phyloP scores from a whole-genome alignment of 495 filamentous ascomycete species.

The Cryomyces minteri region DNA sequence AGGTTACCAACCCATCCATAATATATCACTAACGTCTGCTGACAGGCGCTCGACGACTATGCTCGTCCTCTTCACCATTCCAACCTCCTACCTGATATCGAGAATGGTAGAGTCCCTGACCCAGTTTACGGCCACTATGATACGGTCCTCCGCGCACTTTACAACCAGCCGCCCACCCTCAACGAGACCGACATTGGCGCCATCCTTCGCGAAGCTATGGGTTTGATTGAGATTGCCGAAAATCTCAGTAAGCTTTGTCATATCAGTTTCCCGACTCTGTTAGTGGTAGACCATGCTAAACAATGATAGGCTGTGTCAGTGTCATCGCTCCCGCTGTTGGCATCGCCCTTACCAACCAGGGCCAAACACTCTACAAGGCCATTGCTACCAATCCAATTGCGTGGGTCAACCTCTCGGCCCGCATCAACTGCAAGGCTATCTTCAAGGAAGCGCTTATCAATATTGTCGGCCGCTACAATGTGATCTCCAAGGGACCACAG shows the following conservation, averaged over 20 bases:
- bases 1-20: background rate
- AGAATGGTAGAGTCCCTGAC: conserved; percentile 7
- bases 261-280: background rate
- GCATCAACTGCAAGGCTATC: conserved; percentile 23
- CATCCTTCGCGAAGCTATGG: conserved; percentile 14
- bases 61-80: background rate
- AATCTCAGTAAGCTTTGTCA: conserved; percentile 12
- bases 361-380: conserved; percentile 21
- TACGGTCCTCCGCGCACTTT: conserved; percentile 25
- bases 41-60: background rate
- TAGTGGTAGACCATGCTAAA: background rate
- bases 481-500: conserved; percentile 1
- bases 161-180: conserved; percentile 17
- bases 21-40: background rate
- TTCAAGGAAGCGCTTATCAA: conserved; percentile 31
- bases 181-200: conserved; percentile 10
- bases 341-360: conserved; percentile 20
- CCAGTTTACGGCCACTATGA: conserved; percentile 15
- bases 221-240: conserved; percentile 25
- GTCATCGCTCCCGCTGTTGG: conserved; percentile 24
- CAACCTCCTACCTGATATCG: background rate
- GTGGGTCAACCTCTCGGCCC: conserved; percentile 24
- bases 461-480: conserved; percentile 24
- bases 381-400: conserved; percentile 20
- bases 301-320: conserved; percentile 5